A percentile compares a stretch with the other conserved stretches of the same genome.
Conservation (phyloP, 2,329 filamentous ascomycete species). For the Sporothrix curviconia region DNA sequence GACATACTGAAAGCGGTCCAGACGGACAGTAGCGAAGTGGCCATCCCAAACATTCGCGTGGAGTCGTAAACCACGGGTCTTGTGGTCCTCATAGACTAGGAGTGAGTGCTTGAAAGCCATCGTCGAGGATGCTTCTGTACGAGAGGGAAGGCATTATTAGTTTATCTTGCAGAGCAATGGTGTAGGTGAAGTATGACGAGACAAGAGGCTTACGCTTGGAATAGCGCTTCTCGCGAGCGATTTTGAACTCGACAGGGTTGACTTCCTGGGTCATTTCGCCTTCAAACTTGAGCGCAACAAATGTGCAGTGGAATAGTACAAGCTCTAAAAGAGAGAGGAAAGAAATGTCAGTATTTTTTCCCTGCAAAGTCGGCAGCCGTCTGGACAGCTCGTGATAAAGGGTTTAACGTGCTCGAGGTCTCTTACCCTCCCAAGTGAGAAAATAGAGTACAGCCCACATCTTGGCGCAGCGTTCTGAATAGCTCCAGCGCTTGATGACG, state of each 20-base stretch:
- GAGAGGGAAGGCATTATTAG: no score
- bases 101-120: constrained; percentile 47
- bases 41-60: constrained; percentile 52
- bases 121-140: constrained; percentile 51
- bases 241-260: constrained; percentile 36
- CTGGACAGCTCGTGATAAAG: no score
- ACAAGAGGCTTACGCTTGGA: constrained; percentile 46
- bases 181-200: background rate
- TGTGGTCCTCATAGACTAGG: constrained; percentile 45
- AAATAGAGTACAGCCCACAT: constrained; percentile 52
- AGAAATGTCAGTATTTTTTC: no score
- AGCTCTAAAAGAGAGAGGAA: constrained; percentile 46
- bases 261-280: constrained; percentile 40
- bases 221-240: constrained; percentile 45
- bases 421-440: constrained; percentile 53
- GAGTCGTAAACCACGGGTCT: constrained; percentile 44
- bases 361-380: no score
- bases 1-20: constrained; percentile 58
- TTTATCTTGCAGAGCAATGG: no score
- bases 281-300: constrained; percentile 49
- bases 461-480: constrained; percentile 35
- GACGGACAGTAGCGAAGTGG: constrained; percentile 48
- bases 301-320: constrained; percentile 53
- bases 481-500: constrained; percentile 47
- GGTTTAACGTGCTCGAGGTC: no score